Percentiles rank a stretch among this genome's conserved stretches.
Evolutionary conservation across 2,329 filamentous ascomycete species (phyloP).

Genomic region (Colletotrichum euphorbiae): DNA sequence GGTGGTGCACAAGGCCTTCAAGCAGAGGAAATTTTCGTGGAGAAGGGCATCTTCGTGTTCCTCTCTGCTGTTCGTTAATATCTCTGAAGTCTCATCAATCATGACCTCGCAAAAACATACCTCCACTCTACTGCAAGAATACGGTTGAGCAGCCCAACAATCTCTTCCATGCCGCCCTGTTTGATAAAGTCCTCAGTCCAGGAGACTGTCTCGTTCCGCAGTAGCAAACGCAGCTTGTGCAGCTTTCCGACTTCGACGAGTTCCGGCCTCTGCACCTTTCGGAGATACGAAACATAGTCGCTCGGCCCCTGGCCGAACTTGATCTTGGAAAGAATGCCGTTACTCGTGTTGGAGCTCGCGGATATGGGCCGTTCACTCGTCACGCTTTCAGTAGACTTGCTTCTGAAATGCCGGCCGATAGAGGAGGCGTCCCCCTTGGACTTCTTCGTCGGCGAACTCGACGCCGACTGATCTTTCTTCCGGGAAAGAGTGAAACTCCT

Average conservation of each 20-base stretch:
- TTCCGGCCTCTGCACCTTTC: constrained; percentile 83
- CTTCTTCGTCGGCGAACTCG: constrained; percentile 77
- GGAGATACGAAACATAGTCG: constrained; percentile 88
- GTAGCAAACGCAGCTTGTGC: constrained; percentile 88
- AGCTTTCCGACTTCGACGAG: constrained; percentile 92
- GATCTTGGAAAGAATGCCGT: constrained; percentile 73
- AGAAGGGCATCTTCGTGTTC: constrained; percentile 95
- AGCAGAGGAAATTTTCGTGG: constrained; percentile 90
- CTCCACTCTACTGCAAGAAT: constrained; percentile 98
- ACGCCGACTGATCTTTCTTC: constrained; percentile 67
- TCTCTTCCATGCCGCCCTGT: constrained; percentile 91
- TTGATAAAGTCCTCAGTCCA: constrained; percentile 96
- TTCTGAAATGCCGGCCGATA: constrained; percentile 72
- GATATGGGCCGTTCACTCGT: constrained; percentile 67
- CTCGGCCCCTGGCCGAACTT: constrained; percentile 80
- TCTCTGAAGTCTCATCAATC: not conserved
- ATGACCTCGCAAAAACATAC: constrained; percentile 62
- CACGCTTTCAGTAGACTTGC: constrained; percentile 79
- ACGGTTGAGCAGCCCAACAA: constrained; percentile 86
- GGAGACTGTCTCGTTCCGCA: constrained; percentile 93
- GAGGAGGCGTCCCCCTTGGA: constrained; percentile 71
- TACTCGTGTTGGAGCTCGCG: constrained; percentile 65
- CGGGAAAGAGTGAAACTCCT: constrained; percentile 84
- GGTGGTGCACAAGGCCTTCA: constrained; percentile 95
- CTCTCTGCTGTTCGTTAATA: constrained; percentile 68